These are phyloP conservation scores for Poa pratensis DNA, from an alignment of 176 grass and related monocot species.

Conservation along the genomic window DNA sequence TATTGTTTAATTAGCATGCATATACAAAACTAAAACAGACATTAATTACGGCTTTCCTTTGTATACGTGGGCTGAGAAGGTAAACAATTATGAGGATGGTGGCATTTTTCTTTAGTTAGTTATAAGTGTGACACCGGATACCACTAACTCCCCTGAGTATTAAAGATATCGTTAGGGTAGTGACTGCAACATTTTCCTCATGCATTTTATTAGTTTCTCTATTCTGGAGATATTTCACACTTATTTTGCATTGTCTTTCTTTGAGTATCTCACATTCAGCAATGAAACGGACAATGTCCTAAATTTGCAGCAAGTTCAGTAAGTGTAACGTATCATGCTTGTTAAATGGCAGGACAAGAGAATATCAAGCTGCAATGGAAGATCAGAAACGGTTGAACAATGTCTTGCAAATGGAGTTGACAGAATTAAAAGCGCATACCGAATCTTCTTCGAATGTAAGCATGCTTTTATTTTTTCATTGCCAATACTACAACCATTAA, in stretches of 20 bases:
- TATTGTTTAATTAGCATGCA: not conserved
- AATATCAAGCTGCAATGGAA: constrained; percentile 71
- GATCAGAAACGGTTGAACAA: constrained; percentile 68
- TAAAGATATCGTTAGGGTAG: not conserved
- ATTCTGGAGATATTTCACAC: not conserved
- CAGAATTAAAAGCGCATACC: constrained; percentile 57
- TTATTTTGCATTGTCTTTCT: constrained; percentile 1
- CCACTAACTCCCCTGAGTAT: not conserved
- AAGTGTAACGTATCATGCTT: constrained; percentile 23
- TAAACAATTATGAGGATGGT: not conserved
- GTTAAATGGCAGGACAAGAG: constrained; percentile 66
- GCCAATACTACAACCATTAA: constrained; percentile 11
- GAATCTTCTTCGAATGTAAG: constrained; percentile 77
- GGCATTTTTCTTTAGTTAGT: not conserved
- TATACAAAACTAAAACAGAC: not conserved
- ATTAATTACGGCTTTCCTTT: not conserved
- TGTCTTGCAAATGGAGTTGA: constrained; percentile 68
- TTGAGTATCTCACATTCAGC: constrained; percentile 25
- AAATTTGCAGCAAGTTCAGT: not conserved
- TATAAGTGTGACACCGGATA: not conserved
- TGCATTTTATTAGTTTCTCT: constrained; percentile 6
- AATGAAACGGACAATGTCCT: not conserved
- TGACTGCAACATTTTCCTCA: constrained; percentile 2
- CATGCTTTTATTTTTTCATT: constrained; percentile 33
- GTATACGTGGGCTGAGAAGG: not conserved